Evolutionary conservation across 2,329 filamentous ascomycete species (phyloP).

Genomic region (Calonectria montana): DNA sequence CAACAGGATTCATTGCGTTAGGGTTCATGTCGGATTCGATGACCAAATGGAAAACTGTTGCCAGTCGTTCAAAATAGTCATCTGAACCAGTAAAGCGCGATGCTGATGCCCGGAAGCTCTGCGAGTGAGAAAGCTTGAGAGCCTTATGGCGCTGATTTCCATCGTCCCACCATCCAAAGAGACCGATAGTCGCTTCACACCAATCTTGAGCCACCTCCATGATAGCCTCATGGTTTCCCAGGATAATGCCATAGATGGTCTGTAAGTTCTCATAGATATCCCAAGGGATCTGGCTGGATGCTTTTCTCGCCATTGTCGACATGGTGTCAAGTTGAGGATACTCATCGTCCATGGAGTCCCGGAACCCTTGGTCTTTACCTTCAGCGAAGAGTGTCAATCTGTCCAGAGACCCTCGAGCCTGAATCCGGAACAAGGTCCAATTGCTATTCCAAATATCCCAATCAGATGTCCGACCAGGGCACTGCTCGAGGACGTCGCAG

Average conservation of each 20-base stretch:
- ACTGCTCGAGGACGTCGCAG: constrained; percentile 76
- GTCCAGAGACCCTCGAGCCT: constrained; percentile 75
- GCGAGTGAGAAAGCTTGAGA: constrained; percentile 54
- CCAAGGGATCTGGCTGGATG: constrained; percentile 90
- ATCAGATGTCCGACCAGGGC: constrained; percentile 75
- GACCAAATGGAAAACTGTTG: constrained; percentile 76
- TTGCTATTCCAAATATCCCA: constrained; percentile 88
- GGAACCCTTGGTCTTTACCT: constrained; percentile 67
- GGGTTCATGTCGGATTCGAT: constrained; percentile 79
- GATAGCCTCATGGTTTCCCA: constrained; percentile 81
- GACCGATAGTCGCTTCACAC: constrained; percentile 86
- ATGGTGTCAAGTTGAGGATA: constrained; percentile 62
- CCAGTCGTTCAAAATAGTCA: constrained; percentile 80
- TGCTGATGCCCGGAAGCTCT: constrained; percentile 48
- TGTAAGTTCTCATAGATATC: constrained; percentile 88
- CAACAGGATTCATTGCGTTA: constrained; percentile 79
- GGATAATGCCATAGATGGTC: constrained; percentile 81
- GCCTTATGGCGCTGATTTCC: constrained; percentile 63
- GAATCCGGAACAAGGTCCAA: constrained; percentile 86
- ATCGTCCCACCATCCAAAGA: constrained; percentile 95
- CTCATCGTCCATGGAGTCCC: constrained; percentile 44
- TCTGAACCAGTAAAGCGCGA: constrained; percentile 65
- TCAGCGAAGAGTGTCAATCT: constrained; percentile 84
- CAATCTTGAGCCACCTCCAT: constrained; percentile 85
- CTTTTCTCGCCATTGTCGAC: constrained; percentile 78